phyloP scores from a whole-genome alignment of 805 yeast species.

The Lipomyces mesembrius region DNA sequence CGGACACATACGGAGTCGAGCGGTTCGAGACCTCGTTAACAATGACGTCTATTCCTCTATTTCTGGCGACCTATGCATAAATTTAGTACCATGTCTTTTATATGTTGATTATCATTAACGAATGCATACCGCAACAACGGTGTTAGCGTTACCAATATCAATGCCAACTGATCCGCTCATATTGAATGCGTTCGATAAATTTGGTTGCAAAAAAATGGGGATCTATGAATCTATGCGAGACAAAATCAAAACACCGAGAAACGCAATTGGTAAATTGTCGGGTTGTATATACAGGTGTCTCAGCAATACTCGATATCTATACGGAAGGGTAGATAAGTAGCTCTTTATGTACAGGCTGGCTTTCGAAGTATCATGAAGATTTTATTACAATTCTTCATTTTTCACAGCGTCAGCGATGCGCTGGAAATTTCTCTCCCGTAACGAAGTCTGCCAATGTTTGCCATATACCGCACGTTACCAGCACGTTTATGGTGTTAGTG shows the following conservation, averaged over 20 bases:
- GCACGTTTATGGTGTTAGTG: background rate
- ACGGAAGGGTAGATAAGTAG: background rate
- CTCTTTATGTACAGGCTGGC: background rate
- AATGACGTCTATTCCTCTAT: constrained; percentile 97
- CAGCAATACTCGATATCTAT: background rate
- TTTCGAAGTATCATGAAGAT: background rate
- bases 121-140: constrained; percentile 73
- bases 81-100: background rate
- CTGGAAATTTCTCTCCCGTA: background rate
- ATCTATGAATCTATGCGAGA: background rate
- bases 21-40: constrained; percentile 99
- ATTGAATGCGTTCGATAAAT: background rate
- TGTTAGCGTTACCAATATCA: constrained; percentile 94
- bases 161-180: constrained; percentile 60
- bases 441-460: background rate
- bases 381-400: background rate
- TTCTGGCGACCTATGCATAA: constrained; percentile 69
- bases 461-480: background rate
- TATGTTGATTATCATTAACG: background rate
- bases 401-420: background rate
- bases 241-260: background rate
- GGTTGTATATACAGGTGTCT: background rate
- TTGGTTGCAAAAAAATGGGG: background rate
- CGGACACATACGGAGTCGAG: constrained; percentile 73
- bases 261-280: background rate